Percentiles rank a stretch among this genome's conserved stretches.
These are phyloP conservation scores for Petrea volubilis DNA, from an alignment of 257 asterid species.

Conservation along the genomic window DNA sequence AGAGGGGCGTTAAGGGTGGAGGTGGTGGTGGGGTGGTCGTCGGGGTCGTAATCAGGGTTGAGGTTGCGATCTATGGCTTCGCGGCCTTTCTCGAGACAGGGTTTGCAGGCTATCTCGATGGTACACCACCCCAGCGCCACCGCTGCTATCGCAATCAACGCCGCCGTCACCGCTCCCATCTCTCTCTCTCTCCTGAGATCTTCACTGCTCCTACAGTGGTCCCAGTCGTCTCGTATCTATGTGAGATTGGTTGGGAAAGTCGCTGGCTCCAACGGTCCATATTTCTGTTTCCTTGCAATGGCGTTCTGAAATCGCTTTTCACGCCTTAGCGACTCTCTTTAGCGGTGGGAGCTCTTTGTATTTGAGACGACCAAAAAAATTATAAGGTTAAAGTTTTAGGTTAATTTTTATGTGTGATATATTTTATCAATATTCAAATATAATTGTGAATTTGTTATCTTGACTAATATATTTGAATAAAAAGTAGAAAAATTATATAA, in stretches of 20 bases:
- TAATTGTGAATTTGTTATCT: too few species aligned
- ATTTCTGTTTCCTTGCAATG: background rate
- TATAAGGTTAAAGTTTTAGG: too few species aligned
- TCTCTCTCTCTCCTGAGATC: slow-evolving; percentile 21
- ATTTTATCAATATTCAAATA: too few species aligned
- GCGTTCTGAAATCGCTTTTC: background rate
- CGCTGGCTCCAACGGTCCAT: background rate
- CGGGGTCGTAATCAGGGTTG: slow-evolving; percentile 93
- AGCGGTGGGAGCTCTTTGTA: background rate
- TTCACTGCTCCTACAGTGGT: background rate
- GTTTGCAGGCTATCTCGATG: slow-evolving; percentile 87
- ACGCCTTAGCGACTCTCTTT: background rate
- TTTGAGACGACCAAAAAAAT: too few species aligned
- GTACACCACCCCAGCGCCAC: slow-evolving; percentile 85
- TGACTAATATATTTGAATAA: too few species aligned
- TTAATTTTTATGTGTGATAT: too few species aligned
- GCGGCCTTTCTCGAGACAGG: slow-evolving; percentile 91
- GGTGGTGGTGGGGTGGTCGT: slow-evolving; percentile 40
- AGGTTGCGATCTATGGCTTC: slow-evolving; percentile 86
- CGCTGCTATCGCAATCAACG: slow-evolving; percentile 80
- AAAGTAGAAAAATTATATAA: too few species aligned
- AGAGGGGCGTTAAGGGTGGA: slow-evolving; percentile 59
- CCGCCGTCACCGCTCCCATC: slow-evolving; percentile 81
- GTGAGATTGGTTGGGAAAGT: background rate
- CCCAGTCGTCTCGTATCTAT: background rate